Base-by-base conservation (phyloP, 2,329 filamentous ascomycete genomes). In the Bipolaris sorokiniana region DNA sequence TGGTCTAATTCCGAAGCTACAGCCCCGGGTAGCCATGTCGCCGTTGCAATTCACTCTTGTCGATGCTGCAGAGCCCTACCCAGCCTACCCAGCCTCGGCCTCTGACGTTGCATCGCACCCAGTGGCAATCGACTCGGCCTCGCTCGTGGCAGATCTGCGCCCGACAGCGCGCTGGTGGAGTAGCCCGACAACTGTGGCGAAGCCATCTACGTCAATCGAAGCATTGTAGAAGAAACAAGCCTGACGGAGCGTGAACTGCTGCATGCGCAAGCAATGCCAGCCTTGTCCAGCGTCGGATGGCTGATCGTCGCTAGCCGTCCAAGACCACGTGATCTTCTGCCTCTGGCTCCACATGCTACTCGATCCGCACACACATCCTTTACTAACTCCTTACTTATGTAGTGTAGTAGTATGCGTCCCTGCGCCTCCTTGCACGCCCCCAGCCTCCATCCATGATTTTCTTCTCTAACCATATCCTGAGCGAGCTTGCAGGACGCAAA, bases 171-270 rank as follows among this genome's bases (percentile, higher is more conserved):
- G 34, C 40, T 51, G 37, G 48, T 49, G 45, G 50, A 54, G 50
- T 41, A 34, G 36, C 26, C 22, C 18, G 48, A 10, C 46, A n/a
- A 37, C n/a, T 28, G 45, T 10, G 15, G 13, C 36, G 40, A 61
- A 57, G 60, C 62, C 59, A 61, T 62, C 45, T 63, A 70, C 67
- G 66, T 70, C 64, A 68, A 67, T 59, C 48, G 62, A 65, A 65
- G 51, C 37, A 50, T 49, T 34, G 37, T 59, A 51, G 63, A 64
- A 66, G 48, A 48, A 45, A 10, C 34, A 18, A 18, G 45, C 46
- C 31, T 13, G 56, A 54, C 58, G 22, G 15, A 38, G 26, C 33
- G 22, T 34, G 46, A 57, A 28, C 40, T 53, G 36, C 46, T 53
- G 47, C 42, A 50, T 46, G 36, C 38, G 3, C 15, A 22, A 18